phyloP scores from a whole-genome alignment of 192 early-diverging fungal genomes.

The Radiomyces spectabilis region DNA sequence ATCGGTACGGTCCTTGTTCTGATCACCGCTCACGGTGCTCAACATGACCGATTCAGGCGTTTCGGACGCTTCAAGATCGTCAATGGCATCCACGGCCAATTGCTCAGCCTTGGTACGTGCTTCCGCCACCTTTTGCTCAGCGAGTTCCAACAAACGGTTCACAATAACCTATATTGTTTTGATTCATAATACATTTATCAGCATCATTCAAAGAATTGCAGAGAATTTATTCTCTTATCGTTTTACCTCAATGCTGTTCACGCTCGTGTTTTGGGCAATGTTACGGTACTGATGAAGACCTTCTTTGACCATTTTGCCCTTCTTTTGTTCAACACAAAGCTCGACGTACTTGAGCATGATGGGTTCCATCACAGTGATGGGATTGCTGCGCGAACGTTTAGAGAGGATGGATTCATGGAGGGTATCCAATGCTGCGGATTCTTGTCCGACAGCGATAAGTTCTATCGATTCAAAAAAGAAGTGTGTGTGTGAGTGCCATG shows the following conservation, averaged over 20 bases:
- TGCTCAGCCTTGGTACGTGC: slow-evolving; percentile 91
- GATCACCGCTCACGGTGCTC: slow-evolving; percentile 89
- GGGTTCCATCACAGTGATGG: slow-evolving; percentile 79
- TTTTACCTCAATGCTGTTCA: slow-evolving; percentile 76
- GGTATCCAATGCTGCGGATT: slow-evolving; percentile 73
- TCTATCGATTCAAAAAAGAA: slow-evolving; percentile 34
- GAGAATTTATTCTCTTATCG: background rate
- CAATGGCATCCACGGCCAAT: slow-evolving; percentile 74
- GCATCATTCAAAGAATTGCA: background rate
- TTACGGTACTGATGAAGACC: slow-evolving; percentile 97
- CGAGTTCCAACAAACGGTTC: slow-evolving; percentile 75
- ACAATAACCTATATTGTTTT: slow-evolving; percentile 59
- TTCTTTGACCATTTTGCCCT: slow-evolving; percentile 92
- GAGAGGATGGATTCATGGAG: slow-evolving; percentile 90
- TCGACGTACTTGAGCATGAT: slow-evolving; percentile 92
- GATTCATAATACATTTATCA: background rate
- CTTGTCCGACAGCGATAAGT: slow-evolving; percentile 79
- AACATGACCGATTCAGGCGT: slow-evolving; percentile 96
- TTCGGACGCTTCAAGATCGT: slow-evolving; percentile 94
- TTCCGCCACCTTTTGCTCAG: slow-evolving; percentile 80
- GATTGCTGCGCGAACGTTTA: slow-evolving; percentile 78
- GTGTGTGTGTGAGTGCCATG: background rate
- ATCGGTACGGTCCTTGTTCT: slow-evolving; percentile 93
- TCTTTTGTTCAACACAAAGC: slow-evolving; percentile 78
- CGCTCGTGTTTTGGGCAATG: slow-evolving; percentile 92